Percentiles rank a stretch among this genome's conserved stretches.
Evolutionary conservation across 1,284 basidiomycete species (phyloP).

Genomic region (Ceratobasidium sp.): DNA sequence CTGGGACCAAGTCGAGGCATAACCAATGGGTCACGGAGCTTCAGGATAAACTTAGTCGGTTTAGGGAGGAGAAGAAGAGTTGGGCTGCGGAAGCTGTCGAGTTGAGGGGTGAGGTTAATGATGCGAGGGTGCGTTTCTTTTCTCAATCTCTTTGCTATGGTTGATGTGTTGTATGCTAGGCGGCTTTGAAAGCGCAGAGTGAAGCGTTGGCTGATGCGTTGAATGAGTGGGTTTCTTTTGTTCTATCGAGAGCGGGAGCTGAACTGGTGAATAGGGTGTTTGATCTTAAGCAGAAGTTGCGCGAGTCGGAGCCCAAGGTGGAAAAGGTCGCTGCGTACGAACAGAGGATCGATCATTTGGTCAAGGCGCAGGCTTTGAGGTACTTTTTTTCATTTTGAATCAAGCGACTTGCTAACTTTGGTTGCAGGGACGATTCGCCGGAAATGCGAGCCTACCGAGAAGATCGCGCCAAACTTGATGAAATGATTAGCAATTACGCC

Average conservation of each 20-base stretch:
- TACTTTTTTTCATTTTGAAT: too few relatives aligned
- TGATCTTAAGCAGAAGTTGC: conserved; percentile 39
- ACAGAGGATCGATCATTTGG: conserved; percentile 42
- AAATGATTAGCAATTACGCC: conserved; percentile 40
- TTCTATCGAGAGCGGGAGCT: background rate
- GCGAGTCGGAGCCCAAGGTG: conserved; percentile 42
- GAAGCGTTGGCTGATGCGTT: conserved; percentile 41
- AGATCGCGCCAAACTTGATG: conserved; percentile 35
- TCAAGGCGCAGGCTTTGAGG: conserved; percentile 35
- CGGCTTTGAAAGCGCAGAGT: conserved; percentile 41
- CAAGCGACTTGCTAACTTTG: background rate
- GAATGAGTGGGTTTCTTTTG: conserved; percentile 36
- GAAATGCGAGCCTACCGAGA: conserved; percentile 42
- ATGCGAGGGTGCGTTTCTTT: conserved; percentile 39
- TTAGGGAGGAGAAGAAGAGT: conserved; percentile 43
- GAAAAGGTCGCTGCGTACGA: conserved; percentile 42
- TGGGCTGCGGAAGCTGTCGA: conserved; percentile 44
- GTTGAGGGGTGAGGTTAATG: conserved; percentile 42
- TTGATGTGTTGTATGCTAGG: conserved; percentile 12
- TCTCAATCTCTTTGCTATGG: too few relatives aligned
- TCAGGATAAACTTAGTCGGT: conserved; percentile 40
- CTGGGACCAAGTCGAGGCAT: conserved; percentile 35
- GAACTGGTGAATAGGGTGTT: conserved; percentile 18
- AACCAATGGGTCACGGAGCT: conserved; percentile 41
- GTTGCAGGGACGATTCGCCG: conserved; percentile 44